Evolutionary conservation across 2,329 filamentous ascomycete species (phyloP).

Genomic region (Chrysosphaeria jannelii): DNA sequence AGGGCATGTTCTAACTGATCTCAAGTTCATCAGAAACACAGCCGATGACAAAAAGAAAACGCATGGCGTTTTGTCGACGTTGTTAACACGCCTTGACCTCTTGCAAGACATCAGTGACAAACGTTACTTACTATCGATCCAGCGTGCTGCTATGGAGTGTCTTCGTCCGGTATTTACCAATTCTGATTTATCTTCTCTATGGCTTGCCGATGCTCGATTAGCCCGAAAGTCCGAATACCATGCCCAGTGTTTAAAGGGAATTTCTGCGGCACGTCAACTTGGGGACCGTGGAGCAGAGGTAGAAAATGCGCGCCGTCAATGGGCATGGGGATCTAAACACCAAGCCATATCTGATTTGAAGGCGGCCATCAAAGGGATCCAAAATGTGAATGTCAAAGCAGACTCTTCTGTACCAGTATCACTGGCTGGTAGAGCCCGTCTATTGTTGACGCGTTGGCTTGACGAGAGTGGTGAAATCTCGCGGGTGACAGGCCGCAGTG

Average conservation of each 20-base stretch:
- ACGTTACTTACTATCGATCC: conserved; percentile 66
- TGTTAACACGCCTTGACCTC: conserved; percentile 58
- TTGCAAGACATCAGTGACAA: conserved; percentile 77
- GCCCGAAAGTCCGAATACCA: conserved; percentile 62
- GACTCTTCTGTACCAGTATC: too few relatives aligned
- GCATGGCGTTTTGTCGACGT: conserved; percentile 2
- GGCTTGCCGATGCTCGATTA: conserved; percentile 60
- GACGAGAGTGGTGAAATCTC: conserved; percentile 86
- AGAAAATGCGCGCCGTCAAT: conserved; percentile 75
- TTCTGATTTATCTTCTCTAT: conserved; percentile 50
- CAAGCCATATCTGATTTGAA: conserved; percentile 85
- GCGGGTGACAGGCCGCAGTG: conserved; percentile 43
- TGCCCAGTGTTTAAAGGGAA: conserved; percentile 76
- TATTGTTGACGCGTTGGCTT: conserved; percentile 88
- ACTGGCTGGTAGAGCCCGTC: conserved; percentile 49
- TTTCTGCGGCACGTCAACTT: conserved; percentile 60
- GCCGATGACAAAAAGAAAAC: background rate
- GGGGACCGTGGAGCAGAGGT: conserved; percentile 73
- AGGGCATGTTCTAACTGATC: conserved; percentile 62
- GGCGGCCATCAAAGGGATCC: conserved; percentile 30
- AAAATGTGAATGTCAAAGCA: conserved; percentile 2
- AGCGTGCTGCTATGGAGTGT: conserved; percentile 65
- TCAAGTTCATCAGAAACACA: conserved; percentile 37
- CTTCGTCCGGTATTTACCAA: conserved; percentile 36
- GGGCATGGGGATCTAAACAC: conserved; percentile 75